Evolutionary conservation across 1,284 basidiomycete genomes (phyloP).

Genomic region (Malassezia cuniculi): DNA sequence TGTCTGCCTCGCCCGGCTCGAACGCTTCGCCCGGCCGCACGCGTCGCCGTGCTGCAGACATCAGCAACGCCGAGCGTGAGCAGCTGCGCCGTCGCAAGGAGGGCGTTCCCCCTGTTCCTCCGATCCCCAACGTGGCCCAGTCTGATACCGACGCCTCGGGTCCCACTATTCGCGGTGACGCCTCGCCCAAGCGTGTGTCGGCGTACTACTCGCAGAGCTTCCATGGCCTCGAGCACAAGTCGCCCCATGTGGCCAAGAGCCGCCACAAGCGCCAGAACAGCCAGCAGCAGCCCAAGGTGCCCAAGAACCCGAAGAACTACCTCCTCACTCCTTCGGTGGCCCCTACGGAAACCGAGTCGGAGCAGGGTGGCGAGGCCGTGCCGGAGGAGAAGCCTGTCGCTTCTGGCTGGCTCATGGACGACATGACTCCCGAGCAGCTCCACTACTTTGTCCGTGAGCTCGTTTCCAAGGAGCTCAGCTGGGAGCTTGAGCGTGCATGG

Average conservation of each 20-base stretch:
- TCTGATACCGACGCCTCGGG: no score
- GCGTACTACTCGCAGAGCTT: not conserved
- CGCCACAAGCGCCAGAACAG: not conserved
- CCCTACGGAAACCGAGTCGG: constrained; percentile 11
- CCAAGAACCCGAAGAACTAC: constrained; percentile 3
- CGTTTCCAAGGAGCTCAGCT: constrained; percentile 24
- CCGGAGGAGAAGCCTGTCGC: not conserved
- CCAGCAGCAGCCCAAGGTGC: not conserved
- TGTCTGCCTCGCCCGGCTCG: not conserved
- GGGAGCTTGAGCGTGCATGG: constrained; percentile 37
- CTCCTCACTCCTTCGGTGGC: constrained; percentile 14
- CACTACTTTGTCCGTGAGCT: constrained; percentile 37
- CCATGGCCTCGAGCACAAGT: constrained; percentile 10
- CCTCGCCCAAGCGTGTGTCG: not conserved
- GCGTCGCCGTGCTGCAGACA: not conserved
- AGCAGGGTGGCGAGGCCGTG: constrained; percentile 2
- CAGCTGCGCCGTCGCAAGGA: not conserved
- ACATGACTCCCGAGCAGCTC: constrained; percentile 25
- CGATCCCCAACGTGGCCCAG: no score
- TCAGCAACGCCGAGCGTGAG: constrained; percentile 1
- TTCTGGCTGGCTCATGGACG: constrained; percentile 22
- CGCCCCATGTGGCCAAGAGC: not conserved
- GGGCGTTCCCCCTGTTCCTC: constrained; percentile 7
- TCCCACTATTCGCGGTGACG: not conserved
- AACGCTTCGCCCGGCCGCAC: constrained; percentile 2